Conservation (phyloP, 495 filamentous ascomycete genomes). For the Trypethelium eluteriae region DNA sequence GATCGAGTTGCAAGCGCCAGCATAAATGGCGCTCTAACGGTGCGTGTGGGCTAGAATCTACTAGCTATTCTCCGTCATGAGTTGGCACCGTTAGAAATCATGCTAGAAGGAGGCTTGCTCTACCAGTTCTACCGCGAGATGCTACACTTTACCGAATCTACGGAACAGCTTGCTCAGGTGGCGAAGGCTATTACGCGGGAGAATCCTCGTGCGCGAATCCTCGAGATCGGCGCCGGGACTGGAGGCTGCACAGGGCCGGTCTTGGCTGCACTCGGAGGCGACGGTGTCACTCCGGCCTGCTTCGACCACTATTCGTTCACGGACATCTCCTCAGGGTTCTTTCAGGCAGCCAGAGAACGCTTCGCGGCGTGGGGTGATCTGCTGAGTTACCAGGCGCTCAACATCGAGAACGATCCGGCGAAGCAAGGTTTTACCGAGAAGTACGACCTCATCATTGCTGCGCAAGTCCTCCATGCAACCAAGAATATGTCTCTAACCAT, state of each 20-base stretch:
- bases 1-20: not conserved
- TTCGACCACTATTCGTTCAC: constrained; percentile 18
- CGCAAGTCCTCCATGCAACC: constrained; percentile 23
- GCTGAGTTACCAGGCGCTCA: constrained; percentile 17
- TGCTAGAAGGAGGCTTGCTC: constrained; percentile 17
- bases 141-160: not conserved
- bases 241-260: constrained; percentile 17
- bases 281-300: not conserved
- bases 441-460: constrained; percentile 24
- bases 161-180: not conserved
- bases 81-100: constrained; percentile 4
- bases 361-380: constrained; percentile 14
- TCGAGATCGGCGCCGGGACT: constrained; percentile 27
- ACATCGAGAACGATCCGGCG: constrained; percentile 24
- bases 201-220: constrained; percentile 18
- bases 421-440: constrained; percentile 20
- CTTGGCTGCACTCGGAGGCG: not conserved
- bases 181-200: constrained; percentile 11
- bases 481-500: constrained; percentile 14
- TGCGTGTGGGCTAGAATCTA: not conserved
- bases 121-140: constrained; percentile 17
- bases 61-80: not conserved
- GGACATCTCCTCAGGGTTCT: constrained; percentile 23
- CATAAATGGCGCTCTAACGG: not conserved
- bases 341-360: constrained; percentile 16